Evolutionary conservation across 2,329 filamentous ascomycete species (phyloP), one percentile per base, ranked within the genome.

Genomic region (Ophiocordyceps sinensis): DNA sequence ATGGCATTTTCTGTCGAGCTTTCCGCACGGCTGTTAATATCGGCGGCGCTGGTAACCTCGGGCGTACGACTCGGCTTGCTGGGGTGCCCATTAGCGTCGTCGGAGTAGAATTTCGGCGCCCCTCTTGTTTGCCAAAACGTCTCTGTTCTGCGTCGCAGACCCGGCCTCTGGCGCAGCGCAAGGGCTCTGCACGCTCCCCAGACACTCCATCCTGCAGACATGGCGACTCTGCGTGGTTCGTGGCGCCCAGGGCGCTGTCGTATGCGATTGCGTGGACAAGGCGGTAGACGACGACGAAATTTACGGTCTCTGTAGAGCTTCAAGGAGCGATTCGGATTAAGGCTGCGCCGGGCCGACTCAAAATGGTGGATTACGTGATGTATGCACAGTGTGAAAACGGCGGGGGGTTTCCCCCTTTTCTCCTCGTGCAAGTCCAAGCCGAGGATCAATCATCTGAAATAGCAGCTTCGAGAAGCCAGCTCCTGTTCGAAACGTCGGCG

Each of bases 131-230:
- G 50, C 35, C 50, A 38, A 38, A 56, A 49, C 17, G 45, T 45
- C 39, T 51, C 41, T 28, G 50, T 43, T 39, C 51, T 47, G 41
- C 49, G 47, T 43, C 50, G 47, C 40, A 41, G 46, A 49, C 37
- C 30, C 11, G 53, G 51, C 42, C 51, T 49, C 49, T 53, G 50
- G 30, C 49, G 52, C 45, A 58, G 41, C 41, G 53, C 54, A 39
- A 62, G 49, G 50, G 52, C 49, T 52, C 55, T 55, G 42, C 59
- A 60, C 47, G 52, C 57, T 31, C 54, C 53, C 58, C 54, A 59
- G 42, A 60, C 45, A 44, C 52, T 53, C 43, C 53, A 49, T 50
- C 53, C 53, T 43, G 58, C 48, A 53, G 55, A 53, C 58, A 61
- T 61, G 49, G 41, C 50, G 35, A 31, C 13, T n/a, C 32, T 35